A percentile compares a stretch with the other conserved stretches of the same genome.
Evolutionary conservation across 2,329 filamentous ascomycete species (phyloP).

Genomic region (Beauveria pseudobassiana): DNA sequence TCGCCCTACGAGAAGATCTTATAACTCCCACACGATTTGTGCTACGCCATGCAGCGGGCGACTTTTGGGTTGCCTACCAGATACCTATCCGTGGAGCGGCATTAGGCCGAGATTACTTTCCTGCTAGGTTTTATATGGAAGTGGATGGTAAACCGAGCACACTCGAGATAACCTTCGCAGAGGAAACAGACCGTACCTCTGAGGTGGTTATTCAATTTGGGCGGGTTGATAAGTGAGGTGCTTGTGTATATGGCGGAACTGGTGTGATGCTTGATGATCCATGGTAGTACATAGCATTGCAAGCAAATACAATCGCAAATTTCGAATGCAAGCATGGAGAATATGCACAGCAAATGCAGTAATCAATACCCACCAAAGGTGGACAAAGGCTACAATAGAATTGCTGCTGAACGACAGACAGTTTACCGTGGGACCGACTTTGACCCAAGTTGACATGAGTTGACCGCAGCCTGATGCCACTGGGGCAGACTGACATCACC

Average conservation of each 20-base stretch:
- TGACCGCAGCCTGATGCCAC: background rate
- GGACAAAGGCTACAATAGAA: no score
- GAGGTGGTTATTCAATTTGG: background rate
- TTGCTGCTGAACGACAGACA: no score
- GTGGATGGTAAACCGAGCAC: background rate
- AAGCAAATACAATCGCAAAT: background rate
- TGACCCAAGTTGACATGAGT: background rate
- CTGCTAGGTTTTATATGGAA: background rate
- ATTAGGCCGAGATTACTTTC: background rate
- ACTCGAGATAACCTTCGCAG: background rate
- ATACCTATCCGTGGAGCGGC: background rate
- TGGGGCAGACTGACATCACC: background rate
- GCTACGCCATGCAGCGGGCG: background rate
- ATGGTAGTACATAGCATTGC: background rate
- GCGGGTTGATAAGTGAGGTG: background rate
- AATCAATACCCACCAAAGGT: no score
- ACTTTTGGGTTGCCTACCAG: background rate
- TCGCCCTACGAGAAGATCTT: background rate
- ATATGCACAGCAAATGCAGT: no score
- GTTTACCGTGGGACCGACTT: no score
- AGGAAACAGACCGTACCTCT: background rate
- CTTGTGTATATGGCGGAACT: background rate
- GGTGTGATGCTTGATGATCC: background rate
- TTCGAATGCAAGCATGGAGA: no score
- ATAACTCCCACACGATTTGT: background rate